Percentiles rank a stretch among this genome's conserved stretches.
These are phyloP conservation scores for Pseudogymnoascus verrucosus DNA, from an alignment of 2,329 filamentous ascomycete genomes.

Conservation along the genomic window DNA sequence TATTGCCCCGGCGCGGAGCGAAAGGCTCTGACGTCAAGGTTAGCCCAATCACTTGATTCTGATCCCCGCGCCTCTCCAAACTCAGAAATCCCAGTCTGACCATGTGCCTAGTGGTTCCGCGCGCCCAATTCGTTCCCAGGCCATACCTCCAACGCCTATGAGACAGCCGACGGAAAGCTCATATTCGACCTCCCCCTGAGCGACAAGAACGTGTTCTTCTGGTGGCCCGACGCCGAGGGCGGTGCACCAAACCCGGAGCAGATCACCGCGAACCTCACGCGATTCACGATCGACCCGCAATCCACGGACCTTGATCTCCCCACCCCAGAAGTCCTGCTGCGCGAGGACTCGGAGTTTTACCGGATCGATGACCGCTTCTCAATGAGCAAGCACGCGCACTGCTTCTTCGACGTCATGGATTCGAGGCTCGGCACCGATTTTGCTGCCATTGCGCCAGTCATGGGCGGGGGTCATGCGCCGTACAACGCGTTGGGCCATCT, in stretches of 20 bases:
- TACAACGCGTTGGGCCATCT: too few species aligned
- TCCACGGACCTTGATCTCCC: slow-evolving; percentile 11
- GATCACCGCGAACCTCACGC: slow-evolving; percentile 9
- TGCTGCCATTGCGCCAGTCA: background rate
- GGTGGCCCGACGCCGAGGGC: slow-evolving; percentile 32
- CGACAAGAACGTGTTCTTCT: slow-evolving; percentile 36
- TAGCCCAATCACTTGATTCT: slow-evolving; percentile 19
- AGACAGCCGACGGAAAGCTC: slow-evolving; percentile 34
- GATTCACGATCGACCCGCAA: slow-evolving; percentile 23
- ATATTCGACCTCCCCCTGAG: slow-evolving; percentile 31
- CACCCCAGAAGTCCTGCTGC: slow-evolving; percentile 29
- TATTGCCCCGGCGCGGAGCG: slow-evolving; percentile 41
- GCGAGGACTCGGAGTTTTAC: slow-evolving; percentile 26
- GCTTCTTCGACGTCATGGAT: slow-evolving; percentile 34
- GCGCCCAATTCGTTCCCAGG: slow-evolving; percentile 36
- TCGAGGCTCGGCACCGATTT: slow-evolving; percentile 18
- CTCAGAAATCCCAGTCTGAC: too few species aligned
- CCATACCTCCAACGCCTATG: slow-evolving; percentile 39
- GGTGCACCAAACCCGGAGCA: slow-evolving; percentile 12
- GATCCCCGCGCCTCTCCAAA: background rate
- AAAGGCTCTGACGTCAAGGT: slow-evolving; percentile 35
- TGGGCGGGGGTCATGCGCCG: slow-evolving; percentile 8
- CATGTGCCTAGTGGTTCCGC: slow-evolving; percentile 30
- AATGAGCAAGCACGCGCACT: too few species aligned
- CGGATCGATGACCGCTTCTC: slow-evolving; percentile 24